These are phyloP conservation scores for Pachyrhizus erosus DNA, from an alignment of 306 rosid species.

Conservation along the genomic window DNA sequence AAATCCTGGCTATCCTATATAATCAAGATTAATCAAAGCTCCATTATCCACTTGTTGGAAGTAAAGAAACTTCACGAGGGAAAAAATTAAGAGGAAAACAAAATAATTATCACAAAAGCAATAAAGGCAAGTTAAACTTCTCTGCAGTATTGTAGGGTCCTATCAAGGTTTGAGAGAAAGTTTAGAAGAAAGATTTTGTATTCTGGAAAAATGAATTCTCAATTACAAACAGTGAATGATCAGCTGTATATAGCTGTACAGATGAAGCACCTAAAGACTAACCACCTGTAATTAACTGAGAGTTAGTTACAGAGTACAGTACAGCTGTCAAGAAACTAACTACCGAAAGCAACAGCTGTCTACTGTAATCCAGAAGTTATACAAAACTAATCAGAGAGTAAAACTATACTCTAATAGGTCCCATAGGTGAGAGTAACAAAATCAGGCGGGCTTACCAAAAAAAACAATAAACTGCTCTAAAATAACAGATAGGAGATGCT, in stretches of 20 bases:
- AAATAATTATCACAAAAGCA: conserved; percentile 5
- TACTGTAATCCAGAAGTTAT: background rate
- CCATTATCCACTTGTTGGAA: background rate
- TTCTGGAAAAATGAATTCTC: background rate
- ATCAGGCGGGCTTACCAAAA: background rate
- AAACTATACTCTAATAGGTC: background rate
- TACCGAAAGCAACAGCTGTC: background rate
- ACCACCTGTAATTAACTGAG: background rate
- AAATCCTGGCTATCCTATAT: conserved; percentile 2
- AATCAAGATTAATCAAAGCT: background rate
- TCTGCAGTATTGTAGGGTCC: background rate
- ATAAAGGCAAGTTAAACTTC: conserved; percentile 14
- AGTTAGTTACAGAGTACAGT: background rate
- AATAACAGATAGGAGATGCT: conserved; percentile 15
- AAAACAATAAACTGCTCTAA: conserved; percentile 7
- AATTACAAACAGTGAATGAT: background rate
- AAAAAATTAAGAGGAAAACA: conserved; percentile 1
- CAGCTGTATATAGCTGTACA: background rate
- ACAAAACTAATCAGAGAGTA: background rate
- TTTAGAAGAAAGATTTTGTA: background rate
- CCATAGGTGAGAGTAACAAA: conserved; percentile 8
- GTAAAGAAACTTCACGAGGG: conserved; percentile 6
- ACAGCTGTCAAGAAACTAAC: background rate
- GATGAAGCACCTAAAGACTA: background rate
- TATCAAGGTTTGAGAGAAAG: background rate